These are phyloP conservation scores for Hypholoma sublateritium DNA, from an alignment of 768 basidiomycete genomes.

Conservation along the genomic window DNA sequence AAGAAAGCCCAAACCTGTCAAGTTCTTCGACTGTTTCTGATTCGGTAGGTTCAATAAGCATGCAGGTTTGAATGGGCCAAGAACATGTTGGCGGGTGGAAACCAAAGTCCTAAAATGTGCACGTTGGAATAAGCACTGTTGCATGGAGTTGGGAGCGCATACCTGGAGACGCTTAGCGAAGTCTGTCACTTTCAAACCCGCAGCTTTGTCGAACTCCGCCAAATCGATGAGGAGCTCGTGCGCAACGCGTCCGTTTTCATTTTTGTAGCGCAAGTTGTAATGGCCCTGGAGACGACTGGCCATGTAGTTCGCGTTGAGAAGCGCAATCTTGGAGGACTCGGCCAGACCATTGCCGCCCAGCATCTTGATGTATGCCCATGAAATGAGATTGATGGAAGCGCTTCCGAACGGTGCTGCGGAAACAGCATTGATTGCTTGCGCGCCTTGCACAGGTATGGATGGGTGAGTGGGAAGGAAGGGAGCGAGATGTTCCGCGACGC, in stretches of 20 bases:
- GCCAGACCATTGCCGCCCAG: conserved; percentile 91
- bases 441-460: conserved; percentile 60
- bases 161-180: conserved; percentile 96
- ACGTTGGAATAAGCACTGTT: background rate
- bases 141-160: conserved; percentile 8
- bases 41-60: conserved; percentile 98
- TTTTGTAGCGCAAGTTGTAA: conserved; percentile 88
- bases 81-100: conserved; percentile 98
- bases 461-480: conserved; percentile 95
- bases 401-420: conserved; percentile 93
- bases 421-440: conserved; percentile 81
- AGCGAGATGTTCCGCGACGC: conserved; percentile 88
- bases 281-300: conserved; percentile 81
- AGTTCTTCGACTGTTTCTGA: conserved; percentile 93
- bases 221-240: conserved; percentile 96
- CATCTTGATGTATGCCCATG: conserved; percentile 99
- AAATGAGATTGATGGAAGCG: conserved; percentile 92
- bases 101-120: conserved; percentile 69
- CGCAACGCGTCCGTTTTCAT: conserved; percentile 88
- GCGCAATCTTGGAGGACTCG: conserved; percentile 81
- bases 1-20: conserved; percentile 55
- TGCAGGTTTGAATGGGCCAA: conserved; percentile 96
- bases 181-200: conserved; percentile 90
- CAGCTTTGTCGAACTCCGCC: conserved; percentile 89
- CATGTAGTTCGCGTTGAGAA: conserved; percentile 98